Evolutionary conservation across 352 stramenopile species (phyloP).

Genomic region (Phytopythium boreale): DNA sequence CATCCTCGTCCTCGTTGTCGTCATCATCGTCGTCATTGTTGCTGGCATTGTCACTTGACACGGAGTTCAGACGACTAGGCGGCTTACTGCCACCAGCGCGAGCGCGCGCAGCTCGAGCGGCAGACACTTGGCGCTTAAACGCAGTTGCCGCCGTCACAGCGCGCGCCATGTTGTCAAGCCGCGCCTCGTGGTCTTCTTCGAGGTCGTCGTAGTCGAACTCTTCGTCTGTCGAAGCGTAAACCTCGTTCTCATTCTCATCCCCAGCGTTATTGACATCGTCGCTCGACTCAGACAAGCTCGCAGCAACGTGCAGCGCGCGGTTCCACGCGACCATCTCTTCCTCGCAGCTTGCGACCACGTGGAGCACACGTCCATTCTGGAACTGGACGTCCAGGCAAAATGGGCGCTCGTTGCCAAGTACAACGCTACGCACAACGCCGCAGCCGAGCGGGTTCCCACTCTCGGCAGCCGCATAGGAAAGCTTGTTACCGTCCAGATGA

Average conservation of each 20-base stretch:
- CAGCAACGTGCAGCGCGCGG: constrained; percentile 41
- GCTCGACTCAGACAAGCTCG: constrained; percentile 21
- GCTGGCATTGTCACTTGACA: background rate
- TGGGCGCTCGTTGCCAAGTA: constrained; percentile 56
- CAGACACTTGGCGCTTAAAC: constrained; percentile 26
- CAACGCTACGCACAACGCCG: constrained; percentile 46
- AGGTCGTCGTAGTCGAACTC: constrained; percentile 59
- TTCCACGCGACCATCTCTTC: constrained; percentile 65
- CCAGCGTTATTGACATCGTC: constrained; percentile 19
- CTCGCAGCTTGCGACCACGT: constrained; percentile 47
- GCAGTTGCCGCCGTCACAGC: constrained; percentile 34
- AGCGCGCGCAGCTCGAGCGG: background rate
- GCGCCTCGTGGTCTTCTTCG: constrained; percentile 34
- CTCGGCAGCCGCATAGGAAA: constrained; percentile 51
- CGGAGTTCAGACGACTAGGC: constrained; percentile 2
- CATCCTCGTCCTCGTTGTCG: background rate
- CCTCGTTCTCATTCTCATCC: constrained; percentile 21
- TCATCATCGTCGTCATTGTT: constrained; percentile 5
- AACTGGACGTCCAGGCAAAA: constrained; percentile 71
- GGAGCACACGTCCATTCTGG: constrained; percentile 59
- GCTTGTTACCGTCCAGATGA: constrained; percentile 45
- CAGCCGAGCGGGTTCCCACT: constrained; percentile 38
- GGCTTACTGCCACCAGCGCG: background rate
- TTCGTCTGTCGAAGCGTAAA: background rate
- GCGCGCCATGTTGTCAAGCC: constrained; percentile 23